phyloP scores from a whole-genome alignment of 2,329 filamentous ascomycete genomes.

The Beauveria sp. region DNA sequence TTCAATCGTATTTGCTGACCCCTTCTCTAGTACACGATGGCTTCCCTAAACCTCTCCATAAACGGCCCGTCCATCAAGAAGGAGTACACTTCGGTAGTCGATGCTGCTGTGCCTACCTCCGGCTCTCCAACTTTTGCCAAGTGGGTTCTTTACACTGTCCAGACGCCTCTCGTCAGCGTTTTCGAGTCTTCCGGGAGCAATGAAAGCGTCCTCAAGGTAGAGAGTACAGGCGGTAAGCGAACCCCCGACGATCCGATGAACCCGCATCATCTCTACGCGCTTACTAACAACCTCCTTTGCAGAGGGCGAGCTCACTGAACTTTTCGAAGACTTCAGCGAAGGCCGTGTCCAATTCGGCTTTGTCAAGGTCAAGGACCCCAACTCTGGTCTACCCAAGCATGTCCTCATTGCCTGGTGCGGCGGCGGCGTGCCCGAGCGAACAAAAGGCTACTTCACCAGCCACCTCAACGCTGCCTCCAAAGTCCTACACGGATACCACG shows the following conservation, averaged over 20 bases:
- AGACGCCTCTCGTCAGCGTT: slow-evolving; percentile 83
- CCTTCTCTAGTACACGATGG: slow-evolving; percentile 45
- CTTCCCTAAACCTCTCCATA: slow-evolving; percentile 70
- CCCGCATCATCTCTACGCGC: slow-evolving; percentile 5
- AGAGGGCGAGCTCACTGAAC: slow-evolving; percentile 86
- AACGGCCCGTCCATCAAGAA: slow-evolving; percentile 80
- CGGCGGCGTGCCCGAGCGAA: slow-evolving; percentile 94
- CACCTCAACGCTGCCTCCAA: slow-evolving; percentile 86
- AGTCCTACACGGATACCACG: slow-evolving; percentile 91
- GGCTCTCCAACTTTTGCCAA: slow-evolving; percentile 76
- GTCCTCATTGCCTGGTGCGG: slow-evolving; percentile 96
- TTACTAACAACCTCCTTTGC: slow-evolving; percentile 15
- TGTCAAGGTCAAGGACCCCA: slow-evolving; percentile 92
- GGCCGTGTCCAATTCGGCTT: slow-evolving; percentile 96
- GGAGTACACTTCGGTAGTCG: slow-evolving; percentile 58
- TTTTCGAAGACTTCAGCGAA: slow-evolving; percentile 95
- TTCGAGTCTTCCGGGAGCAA: slow-evolving; percentile 83
- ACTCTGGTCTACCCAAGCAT: slow-evolving; percentile 80
- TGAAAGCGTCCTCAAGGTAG: slow-evolving; percentile 92
- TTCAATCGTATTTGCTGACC: slow-evolving; percentile 11
- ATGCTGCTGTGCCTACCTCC: slow-evolving; percentile 40
- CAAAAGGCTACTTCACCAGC: slow-evolving; percentile 97
- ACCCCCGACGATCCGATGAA: slow-evolving; percentile 4
- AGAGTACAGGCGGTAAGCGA: slow-evolving; percentile 70
- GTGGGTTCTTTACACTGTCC: slow-evolving; percentile 92